phyloP scores from a whole-genome alignment of 352 stramenopile genomes.

The Pseudoperonospora humuli region DNA sequence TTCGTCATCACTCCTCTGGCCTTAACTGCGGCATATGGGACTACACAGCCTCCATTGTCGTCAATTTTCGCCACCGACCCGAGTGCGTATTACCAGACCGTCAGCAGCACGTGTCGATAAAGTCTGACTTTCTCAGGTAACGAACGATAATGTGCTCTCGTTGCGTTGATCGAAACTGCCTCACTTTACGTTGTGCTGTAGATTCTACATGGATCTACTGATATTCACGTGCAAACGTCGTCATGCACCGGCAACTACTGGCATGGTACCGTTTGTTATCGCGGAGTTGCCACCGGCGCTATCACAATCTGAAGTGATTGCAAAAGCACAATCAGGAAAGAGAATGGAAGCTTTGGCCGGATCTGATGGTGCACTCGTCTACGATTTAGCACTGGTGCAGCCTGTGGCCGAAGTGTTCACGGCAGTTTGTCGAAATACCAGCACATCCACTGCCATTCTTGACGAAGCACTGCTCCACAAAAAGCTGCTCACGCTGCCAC shows the following conservation, averaged over 20 bases:
- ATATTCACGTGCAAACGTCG: conserved; percentile 91
- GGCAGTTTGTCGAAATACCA: neutral
- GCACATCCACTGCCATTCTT: neutral
- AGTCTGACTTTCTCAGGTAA: conserved; percentile 51
- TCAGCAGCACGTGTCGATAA: conserved; percentile 67
- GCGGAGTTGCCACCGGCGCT: conserved; percentile 73
- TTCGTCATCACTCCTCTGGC: conserved; percentile 90
- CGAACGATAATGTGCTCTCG: conserved; percentile 1
- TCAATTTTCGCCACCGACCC: conserved; percentile 81
- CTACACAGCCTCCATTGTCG: conserved; percentile 95
- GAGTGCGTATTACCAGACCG: conserved; percentile 90
- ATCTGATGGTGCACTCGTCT: conserved; percentile 93
- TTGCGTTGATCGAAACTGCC: neutral
- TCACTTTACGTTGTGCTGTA: conserved; percentile 1
- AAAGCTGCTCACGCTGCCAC: conserved; percentile 46
- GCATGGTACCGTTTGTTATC: conserved; percentile 94
- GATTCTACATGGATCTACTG: conserved; percentile 89
- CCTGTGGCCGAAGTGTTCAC: conserved; percentile 34
- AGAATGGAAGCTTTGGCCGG: conserved; percentile 76
- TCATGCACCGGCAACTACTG: conserved; percentile 90
- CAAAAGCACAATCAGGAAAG: conserved; percentile 80
- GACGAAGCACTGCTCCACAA: conserved; percentile 35
- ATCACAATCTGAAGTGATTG: conserved; percentile 60
- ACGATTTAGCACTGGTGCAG: conserved; percentile 85
- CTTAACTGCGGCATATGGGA: conserved; percentile 97